Evolutionary conservation across 2,329 filamentous ascomycete genomes (phyloP), one percentile per base, ranked within the genome.

Genomic region (Ascochyta pisi): DNA sequence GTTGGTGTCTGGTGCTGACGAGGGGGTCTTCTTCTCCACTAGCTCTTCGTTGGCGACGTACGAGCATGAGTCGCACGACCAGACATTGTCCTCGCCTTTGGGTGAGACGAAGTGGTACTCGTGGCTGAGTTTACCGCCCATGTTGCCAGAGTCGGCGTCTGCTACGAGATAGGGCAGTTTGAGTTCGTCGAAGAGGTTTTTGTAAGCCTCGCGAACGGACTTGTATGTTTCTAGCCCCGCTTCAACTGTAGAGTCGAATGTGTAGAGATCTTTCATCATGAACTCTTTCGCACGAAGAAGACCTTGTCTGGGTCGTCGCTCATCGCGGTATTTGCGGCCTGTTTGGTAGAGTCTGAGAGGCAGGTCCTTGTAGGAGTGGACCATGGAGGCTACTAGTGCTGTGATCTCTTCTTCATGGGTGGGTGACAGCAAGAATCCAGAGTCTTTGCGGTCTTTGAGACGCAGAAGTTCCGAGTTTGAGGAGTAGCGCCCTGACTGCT

Each of bases 381-480:
- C 81, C 15, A 88, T 84, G 52, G 83, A 84, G 4, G 86, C 85
- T 1, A 97, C 90, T 2, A 99, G 80, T 0, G 83, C 80, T 0
- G 95, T 99, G 64, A 99, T 95, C 72, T 99, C 95, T 74, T 99
- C 95, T 71, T 99, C 95, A 60, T 99, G 95, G 0, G 95, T 99
- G 0, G 95, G 95, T 1, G 92, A 89, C 4, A 99, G 83, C 27
- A 99, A 82, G 59, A 91, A 91, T 4, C 84, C 82, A 0, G 84
- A 80, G 6, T 89, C 85, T 74, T 90, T 95, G 52, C 95, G 86
- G 75, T 98, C 95, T 40, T 83, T 78, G 42, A 98, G 85, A 38
- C 85, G 86, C 65, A 97, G 94, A 19, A 97, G 83, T 88, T 96
- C 92, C n/a, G 89, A 85, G 19, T 89, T 85, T 16, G 84, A 83